Evolutionary conservation across 257 asterid genomes (phyloP), one percentile per base, ranked within the genome.

Genomic region (Petunia axillaris): DNA sequence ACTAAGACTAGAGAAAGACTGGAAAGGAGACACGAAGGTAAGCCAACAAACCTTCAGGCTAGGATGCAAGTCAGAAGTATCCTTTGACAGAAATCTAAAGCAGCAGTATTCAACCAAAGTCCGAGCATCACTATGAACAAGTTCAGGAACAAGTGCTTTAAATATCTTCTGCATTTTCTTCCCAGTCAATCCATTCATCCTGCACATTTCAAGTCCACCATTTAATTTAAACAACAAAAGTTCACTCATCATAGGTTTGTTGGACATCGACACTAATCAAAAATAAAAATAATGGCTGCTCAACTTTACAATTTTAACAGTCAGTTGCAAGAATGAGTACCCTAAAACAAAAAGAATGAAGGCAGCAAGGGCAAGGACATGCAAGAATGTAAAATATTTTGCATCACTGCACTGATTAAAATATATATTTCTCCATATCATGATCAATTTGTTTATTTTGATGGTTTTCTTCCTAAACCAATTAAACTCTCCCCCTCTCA

Each of bases 111-210:
- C 99, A 84, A 96, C 96, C 86, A 96, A 84, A 87, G 83, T 87
- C 79, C 98, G 97, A 70, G 97, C 95, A 85, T 94, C 88, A 43
- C 83, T 86, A 86, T 87, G 86, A 50, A 91, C 88, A 25, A 90
- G 84, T 82, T 89, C 96, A 44, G 97, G 87, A 83, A 91, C 98
- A 80, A 91, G 93, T n/a, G 96, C 88, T 86, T 90, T 92, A 81
- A 92, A 96, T 73, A 92, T 91, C 76, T 86, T 94, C 91, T 92
- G 97, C 99, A 91, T 90, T 87, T 91, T 90, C 89, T 86, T 81
- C 63, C 99, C 99, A 13, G 95, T 94, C 90, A 89, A 83, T 73
- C 99, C 98, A 64, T 92, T 94, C 98, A 94, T 92, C 97, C 99
- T 96, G 97, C 91, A 90, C 76, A 78, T 83, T 88, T 87, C 44